Base-by-base conservation (phyloP, 495 filamentous ascomycete species). In the Talaromyces ruber region DNA sequence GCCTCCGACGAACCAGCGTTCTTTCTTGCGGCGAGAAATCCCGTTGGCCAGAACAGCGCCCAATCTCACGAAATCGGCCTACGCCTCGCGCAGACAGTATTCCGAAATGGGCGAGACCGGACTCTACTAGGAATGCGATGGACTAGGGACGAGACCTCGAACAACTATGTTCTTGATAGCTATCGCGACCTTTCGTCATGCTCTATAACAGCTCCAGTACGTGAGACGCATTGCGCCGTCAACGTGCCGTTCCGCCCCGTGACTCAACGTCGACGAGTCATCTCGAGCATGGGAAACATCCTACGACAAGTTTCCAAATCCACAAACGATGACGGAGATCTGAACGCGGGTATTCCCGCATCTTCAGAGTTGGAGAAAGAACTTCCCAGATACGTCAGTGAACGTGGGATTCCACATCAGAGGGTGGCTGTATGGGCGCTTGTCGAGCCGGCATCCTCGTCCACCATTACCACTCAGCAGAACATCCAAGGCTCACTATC, bases 211-310 rank as follows among this genome's bases (percentile, higher is more conserved):
- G 63, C 70, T 16, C 60, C 61, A 1, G 67, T 67, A 16, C 54
- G 58, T 0, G 51, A 64, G 29, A 18, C 62, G 6, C 64, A 71
- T 28, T 58, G 69, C 65, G 64, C 64, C 67, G 56, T 76, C 59
- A n/a, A 67, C 9, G 64, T 86, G 47, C 83, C 82, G n/a, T 71
- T 92, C 12, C 59, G 86, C 37, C 84, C 88, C 0, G 68, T 96
- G 6, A 91, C 88, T 0, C 70, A 77, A 26, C 80, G 87, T 39
- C 81, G 88, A 45, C 80, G 70, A 52, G 84, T 96, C 60, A 72
- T 84, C 16, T 77, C 81, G 21, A 82, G 88, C 45, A 84, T 94
- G 71, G 92, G 92, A 11, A 97, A 96, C 67, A 93, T 97, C 50
- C 71, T 96, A 24, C 85, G 89, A 53, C 82, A 84, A 34, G 61